Base-by-base conservation (phyloP, 768 basidiomycete genomes). In the Russula sp. region DNA sequence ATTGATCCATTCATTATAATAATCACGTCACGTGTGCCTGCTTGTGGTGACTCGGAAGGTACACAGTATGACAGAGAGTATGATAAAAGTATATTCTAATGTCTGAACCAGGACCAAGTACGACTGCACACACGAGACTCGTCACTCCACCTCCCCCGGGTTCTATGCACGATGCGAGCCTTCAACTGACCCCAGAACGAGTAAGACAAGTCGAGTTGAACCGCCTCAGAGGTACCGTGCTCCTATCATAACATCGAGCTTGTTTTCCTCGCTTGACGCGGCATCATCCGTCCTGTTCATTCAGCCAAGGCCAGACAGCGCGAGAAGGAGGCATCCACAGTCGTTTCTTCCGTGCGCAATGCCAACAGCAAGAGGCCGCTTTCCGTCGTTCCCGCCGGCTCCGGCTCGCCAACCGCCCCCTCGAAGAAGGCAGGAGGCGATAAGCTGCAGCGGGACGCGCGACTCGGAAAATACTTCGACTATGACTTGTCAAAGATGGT, bases 401-500 rank as follows among this genome's bases (percentile, higher is more conserved):
- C 86, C 32, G 80, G 77, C 13, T 85, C 85, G 18, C 83, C 87
- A 1, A 88, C 88, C 4, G 79, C 75, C 0, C 77, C 79, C 10
- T 58, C 64, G 11, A 66, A 58, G 40, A 78, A 78, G 31, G 69
- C 34, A 3, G 18, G 78, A 1, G 77, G 79, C 59, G 78, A 81
- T 8, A 80, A 77, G 58, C 76, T 93, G 59, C 83, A 84, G 70
- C 84, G 88, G 7, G 90, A 94, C 68, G 82, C 86, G 13, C 83
- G 90, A 39, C 78, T 94, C 11, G 96, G 93, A 32, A 91, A 84
- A 53, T 98, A 98, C 76, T 96, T 96, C 68, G 96, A 98, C 68
- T 98, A 97, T 83, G 95, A 98, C 73, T 75, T 98, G 14, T 90
- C 90, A 13, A 98, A 97, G 79, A 91, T 98, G 86, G 88, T 94